Evolutionary conservation across 164 flowering plant species (phyloP), one percentile per base, ranked within the genome.

Genomic region (Saururus chinensis): DNA sequence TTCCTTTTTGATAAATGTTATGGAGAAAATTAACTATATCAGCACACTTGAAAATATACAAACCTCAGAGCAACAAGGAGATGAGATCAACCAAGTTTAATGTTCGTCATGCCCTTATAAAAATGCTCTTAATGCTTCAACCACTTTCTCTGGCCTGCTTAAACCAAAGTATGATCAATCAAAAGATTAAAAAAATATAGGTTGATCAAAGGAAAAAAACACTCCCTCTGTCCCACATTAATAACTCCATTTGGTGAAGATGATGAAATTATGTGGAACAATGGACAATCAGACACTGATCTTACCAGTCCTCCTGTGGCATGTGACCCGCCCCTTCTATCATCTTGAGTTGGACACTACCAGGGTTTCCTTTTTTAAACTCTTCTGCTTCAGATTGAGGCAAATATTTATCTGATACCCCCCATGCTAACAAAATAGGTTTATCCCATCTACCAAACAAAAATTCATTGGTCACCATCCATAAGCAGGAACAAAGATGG

Each of bases 271-370:
- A 6, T 19, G 68, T 30, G 7, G 19, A 51, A 66, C 0, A 40
- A 19, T 35, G 24, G 19, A 16, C 9, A 40, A 25, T 22, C n/a
- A 1, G 37, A 19, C 19, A 37, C 23, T 21, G 51, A 60, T 48
- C 8, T 79, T 79, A 93, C 97, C 99, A 90, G 76, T 93, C 99
- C 78, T 93, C 99, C 51, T 93, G 99, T 60, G 99, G 99, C 97
- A 93, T 85, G 71, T 93, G 99, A 11, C 99, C 97, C 22, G 97
- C 96, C 14, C 99, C 99, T 76, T 93, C 99, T 60, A 90, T 81
- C 70, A 85, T 60, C 68, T 87, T 81, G 25, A 88, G 77, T 70
- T 78, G 70, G 41, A 93, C 62, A 3, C 24, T 42, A 60, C 63
- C 57, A 6, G 95, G 85, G 70, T 93, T 93, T 68, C 74, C 79